A percentile compares a stretch with the other conserved stretches of the same genome.
Evolutionary conservation across 2,329 filamentous ascomycete genomes (phyloP).

Genomic region (Alternaria tenuissima): DNA sequence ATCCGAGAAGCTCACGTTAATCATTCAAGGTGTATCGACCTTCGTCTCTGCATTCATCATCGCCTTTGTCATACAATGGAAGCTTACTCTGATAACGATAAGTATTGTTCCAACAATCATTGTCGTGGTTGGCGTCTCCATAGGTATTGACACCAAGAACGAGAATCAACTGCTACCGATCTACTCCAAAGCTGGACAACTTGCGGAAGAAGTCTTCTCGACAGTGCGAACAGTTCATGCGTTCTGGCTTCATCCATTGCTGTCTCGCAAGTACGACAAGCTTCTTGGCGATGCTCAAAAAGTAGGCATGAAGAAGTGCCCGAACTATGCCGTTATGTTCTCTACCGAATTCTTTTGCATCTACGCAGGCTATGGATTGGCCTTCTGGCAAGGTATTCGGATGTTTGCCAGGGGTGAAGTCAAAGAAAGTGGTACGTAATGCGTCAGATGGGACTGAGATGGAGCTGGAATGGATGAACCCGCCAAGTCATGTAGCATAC

Average conservation of each 20-base stretch:
- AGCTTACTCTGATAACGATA: constrained; percentile 79
- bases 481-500: background rate
- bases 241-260: constrained; percentile 57
- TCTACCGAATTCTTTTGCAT: constrained; percentile 55
- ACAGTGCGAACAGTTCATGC: constrained; percentile 59
- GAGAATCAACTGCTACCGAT: constrained; percentile 51
- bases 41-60: constrained; percentile 90
- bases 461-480: background rate
- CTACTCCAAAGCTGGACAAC: constrained; percentile 55
- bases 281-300: constrained; percentile 54
- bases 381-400: constrained; percentile 57
- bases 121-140: constrained; percentile 37
- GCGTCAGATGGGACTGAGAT: background rate
- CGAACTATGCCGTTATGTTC: constrained; percentile 55
- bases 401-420: constrained; percentile 68
- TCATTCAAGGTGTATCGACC: constrained; percentile 51
- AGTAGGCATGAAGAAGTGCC: constrained; percentile 57
- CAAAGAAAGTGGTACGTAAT: constrained; percentile 44
- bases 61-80: constrained; percentile 91
- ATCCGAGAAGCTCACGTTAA: constrained; percentile 53
- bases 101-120: constrained; percentile 58
- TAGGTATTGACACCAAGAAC: constrained; percentile 48
- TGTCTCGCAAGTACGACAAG: constrained; percentile 55
- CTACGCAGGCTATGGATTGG: constrained; percentile 56
- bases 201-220: constrained; percentile 61